A percentile compares a stretch with the other conserved stretches of the same genome.
Evolutionary conservation across 257 asterid species (phyloP).

Genomic region (Gentiana dahurica): DNA sequence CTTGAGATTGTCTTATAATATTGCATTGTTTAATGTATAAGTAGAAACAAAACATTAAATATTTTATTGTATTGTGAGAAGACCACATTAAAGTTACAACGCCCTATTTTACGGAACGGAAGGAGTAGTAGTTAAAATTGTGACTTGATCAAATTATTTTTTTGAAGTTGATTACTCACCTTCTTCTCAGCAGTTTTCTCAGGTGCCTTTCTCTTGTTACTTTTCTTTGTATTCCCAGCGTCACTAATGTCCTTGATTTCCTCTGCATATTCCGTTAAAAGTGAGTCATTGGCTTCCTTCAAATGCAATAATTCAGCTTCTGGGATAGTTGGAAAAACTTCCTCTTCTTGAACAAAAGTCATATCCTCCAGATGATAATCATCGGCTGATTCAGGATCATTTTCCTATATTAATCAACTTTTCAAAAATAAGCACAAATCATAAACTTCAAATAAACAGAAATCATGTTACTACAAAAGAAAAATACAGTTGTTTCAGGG

Average conservation of each 20-base stretch:
- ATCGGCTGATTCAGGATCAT: slow-evolving; percentile 20
- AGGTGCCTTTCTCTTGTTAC: slow-evolving; percentile 55
- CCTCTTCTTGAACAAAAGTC: slow-evolving; percentile 68
- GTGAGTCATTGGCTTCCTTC: slow-evolving; percentile 25
- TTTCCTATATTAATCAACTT: slow-evolving; percentile 30
- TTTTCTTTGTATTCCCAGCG: slow-evolving; percentile 32
- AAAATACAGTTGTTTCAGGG: no score
- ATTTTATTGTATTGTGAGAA: no score
- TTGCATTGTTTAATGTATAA: no score
- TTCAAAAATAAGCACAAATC: slow-evolving; percentile 4
- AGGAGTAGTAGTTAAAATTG: no score
- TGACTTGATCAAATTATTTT: no score
- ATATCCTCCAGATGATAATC: slow-evolving; percentile 58
- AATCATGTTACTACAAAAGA: background rate
- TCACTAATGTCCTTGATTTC: slow-evolving; percentile 25
- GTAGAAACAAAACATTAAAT: no score
- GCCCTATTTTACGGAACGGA: no score
- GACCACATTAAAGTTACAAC: no score
- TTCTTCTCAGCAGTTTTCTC: slow-evolving; percentile 59
- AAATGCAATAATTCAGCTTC: slow-evolving; percentile 14
- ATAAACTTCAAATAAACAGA: background rate
- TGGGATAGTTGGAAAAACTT: slow-evolving; percentile 18
- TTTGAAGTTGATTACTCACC: slow-evolving; percentile 20
- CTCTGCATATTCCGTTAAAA: slow-evolving; percentile 15
- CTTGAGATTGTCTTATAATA: no score